Evolutionary conservation across 176 grass and related monocot genomes (phyloP).

Genomic region (Oryza brachyantha): DNA sequence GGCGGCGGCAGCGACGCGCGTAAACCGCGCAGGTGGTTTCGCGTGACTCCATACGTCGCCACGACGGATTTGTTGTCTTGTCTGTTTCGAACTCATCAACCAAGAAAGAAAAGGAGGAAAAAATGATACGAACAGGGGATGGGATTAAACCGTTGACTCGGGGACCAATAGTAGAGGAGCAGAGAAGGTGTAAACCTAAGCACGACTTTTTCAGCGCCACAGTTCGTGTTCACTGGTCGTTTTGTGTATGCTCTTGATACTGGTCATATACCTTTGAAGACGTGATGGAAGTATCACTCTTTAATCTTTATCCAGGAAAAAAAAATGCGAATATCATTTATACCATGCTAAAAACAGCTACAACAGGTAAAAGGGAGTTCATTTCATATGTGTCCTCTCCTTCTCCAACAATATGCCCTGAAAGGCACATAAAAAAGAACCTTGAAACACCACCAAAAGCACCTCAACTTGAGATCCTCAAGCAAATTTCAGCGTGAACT

Average conservation of each 20-base stretch:
- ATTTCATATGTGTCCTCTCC: neutral
- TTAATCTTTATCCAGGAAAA: too few species aligned
- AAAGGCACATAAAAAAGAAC: neutral
- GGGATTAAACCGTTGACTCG: neutral
- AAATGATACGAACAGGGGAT: neutral
- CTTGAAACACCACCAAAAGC: neutral
- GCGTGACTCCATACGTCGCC: constrained; percentile 1
- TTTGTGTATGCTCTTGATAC: neutral
- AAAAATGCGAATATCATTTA: neutral
- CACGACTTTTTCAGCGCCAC: neutral
- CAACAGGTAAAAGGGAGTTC: neutral
- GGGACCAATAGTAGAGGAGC: neutral
- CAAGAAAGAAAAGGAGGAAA: too few species aligned
- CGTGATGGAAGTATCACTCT: too few species aligned
- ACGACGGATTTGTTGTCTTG: neutral
- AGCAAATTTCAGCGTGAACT: neutral
- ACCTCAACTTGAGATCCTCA: neutral
- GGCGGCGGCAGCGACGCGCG: neutral
- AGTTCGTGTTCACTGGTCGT: neutral
- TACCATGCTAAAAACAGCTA: neutral
- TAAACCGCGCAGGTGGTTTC: constrained; percentile 1
- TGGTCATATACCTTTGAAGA: too few species aligned
- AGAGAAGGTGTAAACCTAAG: too few species aligned
- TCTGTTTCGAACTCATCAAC: neutral
- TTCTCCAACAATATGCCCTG: too few species aligned